phyloP scores from a whole-genome alignment of 2,329 filamentous ascomycete species.

The Polychaeton citri region DNA sequence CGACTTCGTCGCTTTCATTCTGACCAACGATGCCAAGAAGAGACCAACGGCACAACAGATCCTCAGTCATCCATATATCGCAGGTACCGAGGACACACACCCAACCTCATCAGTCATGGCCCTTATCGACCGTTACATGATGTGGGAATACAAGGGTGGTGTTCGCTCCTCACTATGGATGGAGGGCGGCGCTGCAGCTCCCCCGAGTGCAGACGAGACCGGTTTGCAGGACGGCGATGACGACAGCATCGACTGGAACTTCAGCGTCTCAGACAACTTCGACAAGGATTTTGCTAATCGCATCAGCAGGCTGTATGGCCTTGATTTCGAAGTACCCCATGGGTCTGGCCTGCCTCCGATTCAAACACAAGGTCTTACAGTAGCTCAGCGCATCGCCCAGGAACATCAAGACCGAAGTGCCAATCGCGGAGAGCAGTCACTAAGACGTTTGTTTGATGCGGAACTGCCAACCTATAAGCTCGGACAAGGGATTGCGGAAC shows the following conservation, averaged over 20 bases:
- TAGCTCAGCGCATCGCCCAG: conserved; percentile 26
- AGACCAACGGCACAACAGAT: conserved; percentile 59
- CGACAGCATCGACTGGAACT: conserved; percentile 47
- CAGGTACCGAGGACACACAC: conserved; percentile 47
- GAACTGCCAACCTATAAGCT: conserved; percentile 45
- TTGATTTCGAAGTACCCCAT: conserved; percentile 8
- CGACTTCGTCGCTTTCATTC: conserved; percentile 58
- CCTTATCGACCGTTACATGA: conserved; percentile 57
- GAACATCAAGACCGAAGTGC: conserved; percentile 45
- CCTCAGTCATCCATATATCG: conserved; percentile 56
- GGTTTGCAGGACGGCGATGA: conserved; percentile 29
- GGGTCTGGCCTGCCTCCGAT: conserved; percentile 10
- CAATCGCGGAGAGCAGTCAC: conserved; percentile 40
- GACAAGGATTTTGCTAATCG: conserved; percentile 28
- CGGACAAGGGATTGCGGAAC: conserved; percentile 4
- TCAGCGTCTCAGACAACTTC: conserved; percentile 50
- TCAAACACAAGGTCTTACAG: conserved; percentile 8
- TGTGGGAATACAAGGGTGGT: conserved; percentile 65
- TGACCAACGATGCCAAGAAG: conserved; percentile 53
- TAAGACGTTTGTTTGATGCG: conserved; percentile 46
- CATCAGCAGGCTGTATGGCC: conserved; percentile 18
- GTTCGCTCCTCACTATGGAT: conserved; percentile 53
- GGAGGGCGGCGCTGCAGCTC: conserved; percentile 43
- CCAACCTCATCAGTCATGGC: conserved; percentile 51
- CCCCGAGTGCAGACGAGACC: conserved; percentile 26